A percentile compares a stretch with the other conserved stretches of the same genome.
These are phyloP conservation scores for Corynascus novoguineensis DNA, from an alignment of 495 filamentous ascomycete species.

Conservation along the genomic window DNA sequence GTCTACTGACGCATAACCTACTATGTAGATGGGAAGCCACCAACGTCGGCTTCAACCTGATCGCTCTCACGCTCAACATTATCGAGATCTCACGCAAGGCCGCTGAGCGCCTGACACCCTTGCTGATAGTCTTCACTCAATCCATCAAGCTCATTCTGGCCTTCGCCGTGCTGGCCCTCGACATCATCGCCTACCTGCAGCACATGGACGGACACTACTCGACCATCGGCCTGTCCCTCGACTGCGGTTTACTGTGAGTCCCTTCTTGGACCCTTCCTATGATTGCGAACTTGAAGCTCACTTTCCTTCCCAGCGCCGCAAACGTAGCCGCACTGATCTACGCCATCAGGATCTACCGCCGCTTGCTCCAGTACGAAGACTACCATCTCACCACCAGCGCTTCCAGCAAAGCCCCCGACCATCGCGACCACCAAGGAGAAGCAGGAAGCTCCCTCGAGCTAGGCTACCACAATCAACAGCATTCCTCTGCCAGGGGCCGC, in stretches of 20 bases:
- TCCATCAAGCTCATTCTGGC: slow-evolving; percentile 41
- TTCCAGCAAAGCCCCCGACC: slow-evolving; percentile 9
- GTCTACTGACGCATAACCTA: background rate
- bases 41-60: slow-evolving; percentile 39
- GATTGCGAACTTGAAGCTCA: background rate
- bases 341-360: slow-evolving; percentile 36
- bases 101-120: slow-evolving; percentile 42
- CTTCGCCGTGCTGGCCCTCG: slow-evolving; percentile 39
- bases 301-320: slow-evolving; percentile 23
- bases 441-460: slow-evolving; percentile 15
- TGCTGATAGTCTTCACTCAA: slow-evolving; percentile 40
- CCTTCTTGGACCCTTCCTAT: background rate
- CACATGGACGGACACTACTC: slow-evolving; percentile 39
- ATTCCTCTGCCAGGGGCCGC: background rate
- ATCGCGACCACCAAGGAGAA: background rate
- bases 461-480: slow-evolving; percentile 16
- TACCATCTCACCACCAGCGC: slow-evolving; percentile 37
- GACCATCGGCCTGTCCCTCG: slow-evolving; percentile 38
- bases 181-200: slow-evolving; percentile 37
- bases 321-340: slow-evolving; percentile 36
- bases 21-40: slow-evolving; percentile 43
- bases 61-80: slow-evolving; percentile 38
- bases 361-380: slow-evolving; percentile 39
- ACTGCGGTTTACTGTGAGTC: slow-evolving; percentile 37
- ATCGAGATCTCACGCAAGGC: slow-evolving; percentile 37